These are phyloP conservation scores for Ramaria rubella DNA, from an alignment of 768 basidiomycete genomes.

Conservation along the genomic window DNA sequence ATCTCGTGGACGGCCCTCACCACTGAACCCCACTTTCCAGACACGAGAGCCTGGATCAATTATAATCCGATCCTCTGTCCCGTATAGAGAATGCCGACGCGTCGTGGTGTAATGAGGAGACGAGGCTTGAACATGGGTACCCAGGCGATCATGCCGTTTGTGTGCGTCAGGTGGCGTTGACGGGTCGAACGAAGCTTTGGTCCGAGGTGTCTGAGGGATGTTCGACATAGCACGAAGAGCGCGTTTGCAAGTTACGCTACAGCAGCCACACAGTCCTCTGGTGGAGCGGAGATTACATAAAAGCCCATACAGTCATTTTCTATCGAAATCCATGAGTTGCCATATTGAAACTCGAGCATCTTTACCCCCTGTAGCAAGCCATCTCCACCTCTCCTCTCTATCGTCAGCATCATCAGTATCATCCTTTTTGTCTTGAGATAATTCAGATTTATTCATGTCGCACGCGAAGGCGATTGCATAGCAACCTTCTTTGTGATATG, in stretches of 20 bases:
- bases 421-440: conserved; percentile 13
- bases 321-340: conserved; percentile 51
- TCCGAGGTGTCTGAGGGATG: conserved; percentile 28
- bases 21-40: conserved; percentile 98
- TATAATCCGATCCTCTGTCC: conserved; percentile 91
- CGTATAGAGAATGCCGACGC: conserved; percentile 88
- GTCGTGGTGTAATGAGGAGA: conserved; percentile 84
- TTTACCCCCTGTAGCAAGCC: conserved; percentile 35
- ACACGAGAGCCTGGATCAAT: conserved; percentile 91
- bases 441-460: background rate
- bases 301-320: conserved; percentile 12
- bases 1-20: conserved; percentile 85
- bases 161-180: conserved; percentile 56
- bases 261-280: background rate
- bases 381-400: conserved; percentile 13
- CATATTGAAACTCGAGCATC: conserved; percentile 60
- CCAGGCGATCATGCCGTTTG: conserved; percentile 38
- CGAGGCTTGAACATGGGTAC: conserved; percentile 29
- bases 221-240: conserved; percentile 1
- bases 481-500: conserved; percentile 73
- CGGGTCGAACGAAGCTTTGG: conserved; percentile 19
- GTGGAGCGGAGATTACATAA: background rate
- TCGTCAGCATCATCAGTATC: conserved; percentile 16
- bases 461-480: conserved; percentile 69
- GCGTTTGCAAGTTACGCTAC: background rate